phyloP scores from a whole-genome alignment of 495 filamentous ascomycete genomes.

The Neurospora intermedia region DNA sequence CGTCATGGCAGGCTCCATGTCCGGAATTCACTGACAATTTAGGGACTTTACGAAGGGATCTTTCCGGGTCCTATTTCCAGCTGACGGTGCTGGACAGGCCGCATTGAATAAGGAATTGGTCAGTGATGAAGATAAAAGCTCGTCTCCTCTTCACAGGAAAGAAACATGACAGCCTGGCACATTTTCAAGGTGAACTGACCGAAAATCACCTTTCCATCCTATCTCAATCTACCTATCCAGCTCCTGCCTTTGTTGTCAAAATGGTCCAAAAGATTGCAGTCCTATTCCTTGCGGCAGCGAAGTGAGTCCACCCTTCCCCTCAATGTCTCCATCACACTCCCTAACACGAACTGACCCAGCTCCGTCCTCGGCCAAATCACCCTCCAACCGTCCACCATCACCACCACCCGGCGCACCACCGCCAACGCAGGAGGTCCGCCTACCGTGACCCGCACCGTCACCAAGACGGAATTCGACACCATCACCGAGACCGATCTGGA shows the following conservation, averaged over 20 bases:
- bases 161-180: background rate
- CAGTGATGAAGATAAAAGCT: background rate
- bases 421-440: background rate
- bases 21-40: background rate
- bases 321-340: too few species aligned
- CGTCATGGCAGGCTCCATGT: background rate
- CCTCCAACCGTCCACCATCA: constrained; percentile 13
- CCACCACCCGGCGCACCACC: background rate
- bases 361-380: constrained; percentile 18
- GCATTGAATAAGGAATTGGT: background rate
- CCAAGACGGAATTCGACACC: constrained; percentile 7
- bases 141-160: background rate
- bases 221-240: background rate
- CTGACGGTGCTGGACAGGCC: background rate
- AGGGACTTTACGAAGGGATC: background rate
- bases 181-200: background rate
- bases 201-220: background rate
- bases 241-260: background rate
- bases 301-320: background rate
- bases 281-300: background rate
- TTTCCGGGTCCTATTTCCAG: background rate
- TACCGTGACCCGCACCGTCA: constrained; percentile 5
- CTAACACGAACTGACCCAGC: constrained; percentile 1
- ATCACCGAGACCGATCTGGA: constrained; percentile 2
- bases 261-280: background rate